Conservation (phyloP, 768 basidiomycete species). For the Hericium erinaceus region DNA sequence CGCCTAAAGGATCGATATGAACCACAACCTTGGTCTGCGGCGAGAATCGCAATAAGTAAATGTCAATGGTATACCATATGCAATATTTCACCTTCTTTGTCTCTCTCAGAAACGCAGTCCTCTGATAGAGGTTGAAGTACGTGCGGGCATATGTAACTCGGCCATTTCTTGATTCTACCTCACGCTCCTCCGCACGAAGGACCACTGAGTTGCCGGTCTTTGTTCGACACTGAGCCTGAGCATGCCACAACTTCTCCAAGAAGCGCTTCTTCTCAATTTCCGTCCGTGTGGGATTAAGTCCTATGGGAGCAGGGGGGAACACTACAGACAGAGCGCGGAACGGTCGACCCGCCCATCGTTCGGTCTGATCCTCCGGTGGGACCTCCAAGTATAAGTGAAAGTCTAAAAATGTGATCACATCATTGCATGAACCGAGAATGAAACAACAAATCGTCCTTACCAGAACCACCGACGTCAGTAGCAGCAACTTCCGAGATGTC, state of each 20-base stretch:
- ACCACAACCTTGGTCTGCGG: constrained; percentile 77
- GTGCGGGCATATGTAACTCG: constrained; percentile 60
- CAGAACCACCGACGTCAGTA: constrained; percentile 77
- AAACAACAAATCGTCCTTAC: constrained; percentile 32
- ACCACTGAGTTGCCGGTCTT: constrained; percentile 66
- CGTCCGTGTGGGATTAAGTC: constrained; percentile 56
- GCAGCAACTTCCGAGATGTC: constrained; percentile 79
- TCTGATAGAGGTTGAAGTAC: constrained; percentile 86
- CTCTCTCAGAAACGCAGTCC: constrained; percentile 71
- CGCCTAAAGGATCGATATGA: constrained; percentile 71
- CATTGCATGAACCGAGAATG: constrained; percentile 1
- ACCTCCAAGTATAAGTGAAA: constrained; percentile 80
- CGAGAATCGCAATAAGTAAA: not conserved
- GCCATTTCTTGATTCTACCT: constrained; percentile 62
- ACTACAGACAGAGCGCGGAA: constrained; percentile 76
- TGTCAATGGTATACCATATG: not conserved
- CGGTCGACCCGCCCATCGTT: constrained; percentile 82
- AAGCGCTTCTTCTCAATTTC: constrained; percentile 71
- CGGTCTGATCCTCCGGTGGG: constrained; percentile 72
- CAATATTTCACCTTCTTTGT: constrained; percentile 54
- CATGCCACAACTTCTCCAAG: constrained; percentile 81
- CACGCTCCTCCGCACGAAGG: constrained; percentile 59
- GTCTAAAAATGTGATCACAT: constrained; percentile 36
- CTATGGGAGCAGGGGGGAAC: constrained; percentile 57
- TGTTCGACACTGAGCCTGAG: constrained; percentile 74